Base-by-base conservation (phyloP, 2,329 filamentous ascomycete species). In the Aureobasidium sp. region DNA sequence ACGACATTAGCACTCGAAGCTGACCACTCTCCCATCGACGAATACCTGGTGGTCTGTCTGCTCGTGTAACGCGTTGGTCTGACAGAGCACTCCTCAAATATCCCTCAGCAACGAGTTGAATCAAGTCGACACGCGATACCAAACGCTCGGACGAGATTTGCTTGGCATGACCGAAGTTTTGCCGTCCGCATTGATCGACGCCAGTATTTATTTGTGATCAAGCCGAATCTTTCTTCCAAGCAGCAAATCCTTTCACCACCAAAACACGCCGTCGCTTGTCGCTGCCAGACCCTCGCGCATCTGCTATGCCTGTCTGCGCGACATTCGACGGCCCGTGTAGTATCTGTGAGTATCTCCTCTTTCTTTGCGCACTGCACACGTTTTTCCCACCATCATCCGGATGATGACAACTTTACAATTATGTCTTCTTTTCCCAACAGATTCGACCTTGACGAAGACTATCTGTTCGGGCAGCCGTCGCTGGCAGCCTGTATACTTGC, bases 391-490 rank as follows among this genome's bases (percentile, higher is more conserved):
- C 58, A 49, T 53, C 44, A 56, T 64, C 74, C 76, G 77, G 78
- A 83, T 86, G 88, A 91, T 91, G 89, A 91, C 84, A 89, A 81
- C 78, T 39, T 73, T 73, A 79, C 77, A 81, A 80, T 79, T 76
- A 80, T 75, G 81, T 88, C 88, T 91, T 91, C 88, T 90, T 91
- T 91, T 89, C 87, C 87, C 83, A 86, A 82, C 87, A 79, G 87
- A 92, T 83, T 90, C 89, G 89, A 85, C 87, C 87, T 87, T 92
- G 89, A 91, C 85, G 86, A 90, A 87, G 79, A 73, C 79, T 79
- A 81, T 82, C 83, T 87, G 79, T 83, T 80, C 84, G 86, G 87
- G 85, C 79, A 72, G 78, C 77, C 77, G 77, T 79, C 78, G 78
- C 82, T 80, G 79, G 80, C 75, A 73, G 82, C 85, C 86, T 90